Evolutionary conservation across 176 grass and related monocot genomes (phyloP).

Genomic region (Avena eriantha): DNA sequence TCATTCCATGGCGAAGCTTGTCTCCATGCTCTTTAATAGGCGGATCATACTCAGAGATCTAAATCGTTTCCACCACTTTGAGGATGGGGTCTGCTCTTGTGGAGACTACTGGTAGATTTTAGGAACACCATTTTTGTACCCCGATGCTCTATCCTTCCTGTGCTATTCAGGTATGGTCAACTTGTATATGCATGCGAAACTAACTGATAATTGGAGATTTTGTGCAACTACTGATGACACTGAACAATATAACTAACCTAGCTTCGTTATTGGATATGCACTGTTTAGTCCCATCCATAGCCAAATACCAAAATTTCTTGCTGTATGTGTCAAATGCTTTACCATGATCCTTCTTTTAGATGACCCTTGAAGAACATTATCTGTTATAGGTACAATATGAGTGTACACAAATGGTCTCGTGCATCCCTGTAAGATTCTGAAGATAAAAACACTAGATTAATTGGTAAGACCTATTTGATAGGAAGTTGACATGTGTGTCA

Average conservation of each 20-base stretch:
- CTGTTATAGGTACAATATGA: not conserved
- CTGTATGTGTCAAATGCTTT: not conserved
- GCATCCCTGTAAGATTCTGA: not conserved
- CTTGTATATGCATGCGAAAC: conserved; percentile 35
- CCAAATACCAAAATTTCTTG: not conserved
- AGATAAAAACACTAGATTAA: not conserved
- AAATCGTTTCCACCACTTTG: conserved; percentile 78
- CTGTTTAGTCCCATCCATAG: not conserved
- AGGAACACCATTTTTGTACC: conserved; percentile 15
- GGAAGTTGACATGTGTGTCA: not conserved
- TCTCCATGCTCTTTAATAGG: conserved; percentile 68
- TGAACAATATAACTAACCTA: not conserved
- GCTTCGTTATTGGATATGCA: not conserved
- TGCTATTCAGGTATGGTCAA: conserved; percentile 44
- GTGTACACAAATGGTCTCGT: not conserved
- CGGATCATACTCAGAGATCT: conserved; percentile 81
- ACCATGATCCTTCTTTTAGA: not conserved
- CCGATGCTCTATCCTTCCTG: conserved; percentile 18
- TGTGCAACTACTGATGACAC: not conserved
- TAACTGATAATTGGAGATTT: not conserved
- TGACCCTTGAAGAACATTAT: not conserved
- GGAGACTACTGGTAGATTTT: conserved; percentile 71
- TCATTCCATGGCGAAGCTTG: conserved; percentile 74
- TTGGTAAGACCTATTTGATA: not conserved
- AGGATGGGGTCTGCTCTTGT: conserved; percentile 67